These are phyloP conservation scores for Cucurbita moschata DNA, from an alignment of 306 rosid genomes.

Conservation along the genomic window DNA sequence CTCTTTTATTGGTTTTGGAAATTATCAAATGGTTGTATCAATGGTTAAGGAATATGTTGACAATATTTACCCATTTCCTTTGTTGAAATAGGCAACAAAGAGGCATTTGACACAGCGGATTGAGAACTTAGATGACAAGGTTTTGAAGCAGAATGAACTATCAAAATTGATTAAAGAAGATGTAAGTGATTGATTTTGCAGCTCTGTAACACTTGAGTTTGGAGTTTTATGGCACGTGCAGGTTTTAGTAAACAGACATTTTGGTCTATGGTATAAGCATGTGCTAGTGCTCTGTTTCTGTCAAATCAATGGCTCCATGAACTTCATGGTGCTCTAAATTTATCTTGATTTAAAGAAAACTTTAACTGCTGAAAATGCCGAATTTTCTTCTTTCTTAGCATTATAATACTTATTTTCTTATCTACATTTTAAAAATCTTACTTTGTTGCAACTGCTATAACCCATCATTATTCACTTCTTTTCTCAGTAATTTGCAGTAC, in stretches of 20 bases:
- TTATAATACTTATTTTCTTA: background rate
- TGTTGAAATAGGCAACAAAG: slow-evolving; percentile 61
- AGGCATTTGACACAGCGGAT: slow-evolving; percentile 91
- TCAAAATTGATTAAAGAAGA: slow-evolving; percentile 50
- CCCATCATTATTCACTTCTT: background rate
- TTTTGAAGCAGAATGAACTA: slow-evolving; percentile 67
- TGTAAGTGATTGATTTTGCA: slow-evolving; percentile 28
- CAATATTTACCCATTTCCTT: slow-evolving; percentile 7
- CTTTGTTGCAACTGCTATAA: background rate
- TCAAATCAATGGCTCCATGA: background rate
- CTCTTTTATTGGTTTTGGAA: background rate
- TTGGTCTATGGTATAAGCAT: background rate
- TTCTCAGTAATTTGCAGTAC: background rate
- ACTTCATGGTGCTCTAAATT: background rate
- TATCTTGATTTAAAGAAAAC: background rate
- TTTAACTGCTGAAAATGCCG: background rate
- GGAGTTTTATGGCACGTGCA: background rate
- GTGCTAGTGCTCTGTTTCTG: background rate
- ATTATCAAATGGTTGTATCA: background rate
- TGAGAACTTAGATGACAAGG: slow-evolving; percentile 73
- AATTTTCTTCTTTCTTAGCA: background rate
- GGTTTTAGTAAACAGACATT: background rate
- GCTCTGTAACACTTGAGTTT: background rate
- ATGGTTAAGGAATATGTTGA: background rate
- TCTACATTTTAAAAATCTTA: background rate